phyloP scores from a whole-genome alignment of 306 rosid species.

The Citrullus mucosospermus region DNA sequence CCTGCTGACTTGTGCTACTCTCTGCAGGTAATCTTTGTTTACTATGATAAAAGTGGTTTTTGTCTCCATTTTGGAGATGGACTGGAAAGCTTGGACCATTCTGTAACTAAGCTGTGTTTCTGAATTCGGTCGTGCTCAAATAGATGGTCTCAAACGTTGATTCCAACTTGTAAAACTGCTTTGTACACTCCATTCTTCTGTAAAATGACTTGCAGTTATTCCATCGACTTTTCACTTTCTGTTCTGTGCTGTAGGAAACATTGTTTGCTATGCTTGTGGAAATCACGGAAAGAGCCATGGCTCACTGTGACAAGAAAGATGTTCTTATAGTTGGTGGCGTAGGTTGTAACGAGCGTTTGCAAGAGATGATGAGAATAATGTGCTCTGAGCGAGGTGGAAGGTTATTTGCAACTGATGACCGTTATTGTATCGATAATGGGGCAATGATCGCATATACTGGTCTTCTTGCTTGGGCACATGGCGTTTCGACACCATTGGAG shows the following conservation, averaged over 20 bases:
- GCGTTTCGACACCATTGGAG: conserved; percentile 46
- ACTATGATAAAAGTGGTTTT: not conserved
- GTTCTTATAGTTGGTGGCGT: conserved; percentile 94
- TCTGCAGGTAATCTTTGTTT: conserved; percentile 38
- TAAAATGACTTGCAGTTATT: not conserved
- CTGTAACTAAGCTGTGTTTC: not conserved
- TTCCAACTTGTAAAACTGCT: not conserved
- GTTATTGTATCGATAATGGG: conserved; percentile 85
- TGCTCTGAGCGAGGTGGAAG: conserved; percentile 81
- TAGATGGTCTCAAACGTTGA: not conserved
- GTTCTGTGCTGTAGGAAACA: conserved; percentile 41
- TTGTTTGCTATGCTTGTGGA: conserved; percentile 90
- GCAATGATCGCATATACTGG: conserved; percentile 97
- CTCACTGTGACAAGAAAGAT: conserved; percentile 81
- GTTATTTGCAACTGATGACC: conserved; percentile 84
- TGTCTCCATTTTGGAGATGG: not conserved
- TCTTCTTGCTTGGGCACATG: conserved; percentile 72
- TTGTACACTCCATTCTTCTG: not conserved
- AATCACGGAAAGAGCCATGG: conserved; percentile 94
- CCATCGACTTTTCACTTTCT: not conserved
- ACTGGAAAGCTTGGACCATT: not conserved
- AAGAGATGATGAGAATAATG: conserved; percentile 93
- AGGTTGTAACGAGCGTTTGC: conserved; percentile 80
- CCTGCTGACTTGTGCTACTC: conserved; percentile 97
- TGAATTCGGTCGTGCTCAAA: not conserved